Evolutionary conservation across 2,329 filamentous ascomycete genomes (phyloP).

Genomic region (Penicillium sclerotigenum): DNA sequence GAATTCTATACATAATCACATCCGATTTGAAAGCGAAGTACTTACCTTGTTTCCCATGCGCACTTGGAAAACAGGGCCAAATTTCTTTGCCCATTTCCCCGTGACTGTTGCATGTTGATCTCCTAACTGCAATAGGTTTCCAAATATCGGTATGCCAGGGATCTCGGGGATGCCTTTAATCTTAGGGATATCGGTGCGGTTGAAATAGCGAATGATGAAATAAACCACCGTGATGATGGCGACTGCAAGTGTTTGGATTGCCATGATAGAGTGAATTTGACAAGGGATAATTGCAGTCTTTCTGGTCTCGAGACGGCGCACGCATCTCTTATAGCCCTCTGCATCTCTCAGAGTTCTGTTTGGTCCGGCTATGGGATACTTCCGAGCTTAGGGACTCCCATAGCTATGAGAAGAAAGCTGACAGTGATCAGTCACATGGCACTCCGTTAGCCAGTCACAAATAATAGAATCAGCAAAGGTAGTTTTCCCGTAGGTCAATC

Average conservation of each 20-base stretch:
- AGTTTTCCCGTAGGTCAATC: background rate
- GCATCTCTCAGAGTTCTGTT: background rate
- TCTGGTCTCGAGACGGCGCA: constrained; percentile 1
- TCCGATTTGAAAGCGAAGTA: background rate
- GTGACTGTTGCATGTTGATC: constrained; percentile 55
- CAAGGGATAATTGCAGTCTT: background rate
- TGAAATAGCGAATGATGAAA: constrained; percentile 43
- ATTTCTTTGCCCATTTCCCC: constrained; percentile 57
- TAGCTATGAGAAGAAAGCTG: background rate
- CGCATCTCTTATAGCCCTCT: constrained; percentile 12
- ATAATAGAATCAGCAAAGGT: background rate
- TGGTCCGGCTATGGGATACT: constrained; percentile 2
- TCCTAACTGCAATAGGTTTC: constrained; percentile 61
- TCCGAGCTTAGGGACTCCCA: background rate
- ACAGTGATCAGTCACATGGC: background rate
- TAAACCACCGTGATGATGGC: constrained; percentile 38
- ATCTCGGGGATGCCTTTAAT: constrained; percentile 62
- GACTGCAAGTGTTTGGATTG: constrained; percentile 32
- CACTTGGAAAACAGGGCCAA: constrained; percentile 64
- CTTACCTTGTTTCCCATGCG: constrained; percentile 64
- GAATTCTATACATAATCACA: background rate
- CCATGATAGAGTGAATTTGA: constrained; percentile 19
- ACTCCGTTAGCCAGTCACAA: background rate
- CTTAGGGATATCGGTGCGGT: constrained; percentile 56
- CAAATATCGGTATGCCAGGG: constrained; percentile 61